Conservation (phyloP, 2,329 filamentous ascomycete genomes). For the Aspergillus brunneoviolaceus region DNA sequence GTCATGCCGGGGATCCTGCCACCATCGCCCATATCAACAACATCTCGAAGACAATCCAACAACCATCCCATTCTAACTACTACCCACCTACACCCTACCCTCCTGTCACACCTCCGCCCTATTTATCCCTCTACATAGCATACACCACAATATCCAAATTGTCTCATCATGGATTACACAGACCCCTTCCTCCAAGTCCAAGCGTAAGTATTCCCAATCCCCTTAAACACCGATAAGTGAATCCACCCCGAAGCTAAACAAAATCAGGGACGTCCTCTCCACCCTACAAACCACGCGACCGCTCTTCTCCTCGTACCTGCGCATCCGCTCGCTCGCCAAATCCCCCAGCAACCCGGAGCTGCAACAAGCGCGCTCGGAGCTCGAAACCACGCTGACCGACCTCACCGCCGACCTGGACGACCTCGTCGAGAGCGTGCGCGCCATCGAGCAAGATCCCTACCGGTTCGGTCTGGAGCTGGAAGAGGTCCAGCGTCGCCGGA, state of each 20-base stretch:
- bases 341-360: conserved; percentile 69
- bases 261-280: conserved; percentile 75
- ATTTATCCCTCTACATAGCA: neutral
- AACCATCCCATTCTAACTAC: neutral
- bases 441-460: conserved; percentile 82
- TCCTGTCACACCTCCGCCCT: neutral
- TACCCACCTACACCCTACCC: no score
- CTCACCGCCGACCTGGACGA: conserved; percentile 85
- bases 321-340: conserved; percentile 83
- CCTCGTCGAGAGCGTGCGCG: conserved; percentile 80
- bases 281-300: conserved; percentile 79
- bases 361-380: conserved; percentile 66
- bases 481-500: conserved; percentile 77
- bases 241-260: neutral
- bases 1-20: no score
- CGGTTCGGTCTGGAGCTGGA: conserved; percentile 80
- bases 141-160: conserved; percentile 3
- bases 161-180: conserved; percentile 33
- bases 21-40: no score
- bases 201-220: conserved; percentile 33
- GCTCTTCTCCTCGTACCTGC: conserved; percentile 90
- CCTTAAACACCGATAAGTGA: neutral
- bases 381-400: conserved; percentile 72
- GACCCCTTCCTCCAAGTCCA: conserved; percentile 52
- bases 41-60: no score